Percentiles rank a stretch among this genome's conserved stretches.
These are phyloP conservation scores for Monocercomonoides exilis DNA, from an alignment of 78 protist genomes.

Conservation along the genomic window DNA sequence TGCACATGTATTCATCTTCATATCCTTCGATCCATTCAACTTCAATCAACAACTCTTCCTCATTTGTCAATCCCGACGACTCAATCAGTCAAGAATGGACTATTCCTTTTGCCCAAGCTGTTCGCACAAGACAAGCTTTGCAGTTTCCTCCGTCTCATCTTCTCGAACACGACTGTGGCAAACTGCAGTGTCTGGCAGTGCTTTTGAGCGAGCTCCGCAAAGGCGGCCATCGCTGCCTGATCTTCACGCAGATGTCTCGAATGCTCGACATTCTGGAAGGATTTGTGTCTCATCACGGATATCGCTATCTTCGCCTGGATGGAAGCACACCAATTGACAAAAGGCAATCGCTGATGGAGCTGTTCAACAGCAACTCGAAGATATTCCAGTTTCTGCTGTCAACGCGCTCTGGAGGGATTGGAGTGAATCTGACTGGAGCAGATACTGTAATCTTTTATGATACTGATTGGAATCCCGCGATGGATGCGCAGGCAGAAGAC, in stretches of 20 bases:
- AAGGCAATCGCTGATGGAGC: conserved; percentile 70
- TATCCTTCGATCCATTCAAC: no score
- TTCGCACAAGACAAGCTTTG: no score
- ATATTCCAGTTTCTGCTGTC: conserved; percentile 74
- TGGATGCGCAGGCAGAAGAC: conserved; percentile 88
- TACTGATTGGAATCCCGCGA: conserved; percentile 87
- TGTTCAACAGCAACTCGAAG: conserved; percentile 60
- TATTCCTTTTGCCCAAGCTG: no score
- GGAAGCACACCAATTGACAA: conserved; percentile 75
- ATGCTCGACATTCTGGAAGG: conserved; percentile 85
- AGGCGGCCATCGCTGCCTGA: conserved; percentile 57
- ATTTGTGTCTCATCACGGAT: conserved; percentile 61
- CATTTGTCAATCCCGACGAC: no score
- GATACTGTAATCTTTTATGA: conserved; percentile 94
- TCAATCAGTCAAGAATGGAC: no score
- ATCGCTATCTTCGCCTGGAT: conserved; percentile 81
- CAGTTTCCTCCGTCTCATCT: conserved; percentile 82
- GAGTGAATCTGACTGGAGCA: conserved; percentile 91
- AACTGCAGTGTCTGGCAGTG: conserved; percentile 61
- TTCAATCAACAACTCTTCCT: no score
- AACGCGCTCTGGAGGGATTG: conserved; percentile 90
- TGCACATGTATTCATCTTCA: no score
- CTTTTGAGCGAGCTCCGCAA: conserved; percentile 50
- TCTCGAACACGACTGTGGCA: conserved; percentile 87
- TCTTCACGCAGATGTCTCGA: conserved; percentile 79